Percentiles rank a stretch among this genome's conserved stretches.
phyloP scores from a whole-genome alignment of 2,329 filamentous ascomycete genomes.

The Aspergillus fumigatiaffinis region DNA sequence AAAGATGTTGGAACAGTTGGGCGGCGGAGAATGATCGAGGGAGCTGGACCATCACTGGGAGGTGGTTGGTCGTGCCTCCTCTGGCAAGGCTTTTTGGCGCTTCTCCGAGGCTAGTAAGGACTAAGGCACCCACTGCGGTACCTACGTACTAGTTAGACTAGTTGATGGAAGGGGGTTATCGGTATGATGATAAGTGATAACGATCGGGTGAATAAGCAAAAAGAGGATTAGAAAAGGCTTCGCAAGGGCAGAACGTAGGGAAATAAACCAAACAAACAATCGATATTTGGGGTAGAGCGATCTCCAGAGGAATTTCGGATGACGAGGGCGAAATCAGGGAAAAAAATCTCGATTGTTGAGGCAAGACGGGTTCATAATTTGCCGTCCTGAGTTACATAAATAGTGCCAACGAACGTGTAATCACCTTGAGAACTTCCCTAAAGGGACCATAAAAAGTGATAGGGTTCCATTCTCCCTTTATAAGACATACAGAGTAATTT shows the following conservation, averaged over 20 bases:
- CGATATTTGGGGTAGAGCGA: background rate
- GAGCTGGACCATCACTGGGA: constrained; percentile 7
- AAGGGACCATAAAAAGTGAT: background rate
- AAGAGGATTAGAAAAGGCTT: background rate
- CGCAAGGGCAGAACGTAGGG: background rate
- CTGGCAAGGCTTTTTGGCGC: background rate
- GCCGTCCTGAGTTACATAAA: constrained; percentile 9
- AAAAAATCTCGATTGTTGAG: background rate
- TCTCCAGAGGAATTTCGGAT: background rate
- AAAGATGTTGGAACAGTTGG: constrained; percentile 21
- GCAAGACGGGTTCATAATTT: constrained; percentile 9
- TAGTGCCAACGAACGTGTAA: background rate
- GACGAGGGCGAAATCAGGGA: constrained; percentile 2
- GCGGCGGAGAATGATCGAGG: constrained; percentile 17
- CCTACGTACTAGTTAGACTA: background rate
- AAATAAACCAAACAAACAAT: background rate
- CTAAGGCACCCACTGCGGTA: background rate
- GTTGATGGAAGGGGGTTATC: background rate
- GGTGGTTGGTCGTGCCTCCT: constrained; percentile 17
- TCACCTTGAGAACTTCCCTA: background rate
- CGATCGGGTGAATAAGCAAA: background rate
- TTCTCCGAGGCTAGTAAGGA: background rate
- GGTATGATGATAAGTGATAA: background rate
- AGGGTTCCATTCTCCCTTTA: background rate
- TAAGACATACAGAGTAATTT: background rate